These are phyloP conservation scores for Amylostereum areolatum DNA, from an alignment of 1,284 basidiomycete species.

Conservation along the genomic window DNA sequence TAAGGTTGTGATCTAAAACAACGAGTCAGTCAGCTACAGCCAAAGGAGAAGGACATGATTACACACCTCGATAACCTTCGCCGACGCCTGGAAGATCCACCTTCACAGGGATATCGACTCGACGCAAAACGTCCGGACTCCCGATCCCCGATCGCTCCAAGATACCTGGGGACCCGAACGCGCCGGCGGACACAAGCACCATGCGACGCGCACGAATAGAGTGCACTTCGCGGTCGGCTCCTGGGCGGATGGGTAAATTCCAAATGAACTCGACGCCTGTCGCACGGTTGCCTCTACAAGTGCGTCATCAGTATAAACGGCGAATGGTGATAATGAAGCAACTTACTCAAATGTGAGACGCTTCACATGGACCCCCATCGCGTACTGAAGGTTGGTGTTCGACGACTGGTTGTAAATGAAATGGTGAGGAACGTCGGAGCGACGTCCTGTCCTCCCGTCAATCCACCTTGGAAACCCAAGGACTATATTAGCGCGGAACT, in stretches of 20 bases:
- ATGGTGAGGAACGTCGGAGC: constrained; percentile 11
- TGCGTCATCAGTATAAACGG: too few species aligned
- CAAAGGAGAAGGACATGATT: too few species aligned
- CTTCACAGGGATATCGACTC: constrained; percentile 31
- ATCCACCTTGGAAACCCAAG: too few species aligned
- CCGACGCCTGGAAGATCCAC: constrained; percentile 56
- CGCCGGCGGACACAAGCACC: constrained; percentile 43
- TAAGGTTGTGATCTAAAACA: constrained; percentile 13
- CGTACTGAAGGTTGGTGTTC: constrained; percentile 8
- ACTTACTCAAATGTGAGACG: constrained; percentile 11
- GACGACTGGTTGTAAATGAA: constrained; percentile 12
- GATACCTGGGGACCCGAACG: constrained; percentile 40
- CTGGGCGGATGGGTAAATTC: constrained; percentile 24
- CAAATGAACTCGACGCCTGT: constrained; percentile 51
- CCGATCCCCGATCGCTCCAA: constrained; percentile 27
- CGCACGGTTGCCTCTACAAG: too few species aligned
- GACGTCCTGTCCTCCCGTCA: constrained; percentile 8
- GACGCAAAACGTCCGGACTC: constrained; percentile 27
- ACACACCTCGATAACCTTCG: constrained; percentile 43
- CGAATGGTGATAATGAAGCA: too few species aligned
- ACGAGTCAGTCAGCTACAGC: background rate
- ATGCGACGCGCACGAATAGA: constrained; percentile 33
- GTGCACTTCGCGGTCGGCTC: constrained; percentile 13
- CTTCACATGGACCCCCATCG: constrained; percentile 12
- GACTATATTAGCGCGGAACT: too few species aligned